Evolutionary conservation across 352 stramenopile species (phyloP), one percentile per base, ranked within the genome.

Genomic region (Phytophthora citricola): DNA sequence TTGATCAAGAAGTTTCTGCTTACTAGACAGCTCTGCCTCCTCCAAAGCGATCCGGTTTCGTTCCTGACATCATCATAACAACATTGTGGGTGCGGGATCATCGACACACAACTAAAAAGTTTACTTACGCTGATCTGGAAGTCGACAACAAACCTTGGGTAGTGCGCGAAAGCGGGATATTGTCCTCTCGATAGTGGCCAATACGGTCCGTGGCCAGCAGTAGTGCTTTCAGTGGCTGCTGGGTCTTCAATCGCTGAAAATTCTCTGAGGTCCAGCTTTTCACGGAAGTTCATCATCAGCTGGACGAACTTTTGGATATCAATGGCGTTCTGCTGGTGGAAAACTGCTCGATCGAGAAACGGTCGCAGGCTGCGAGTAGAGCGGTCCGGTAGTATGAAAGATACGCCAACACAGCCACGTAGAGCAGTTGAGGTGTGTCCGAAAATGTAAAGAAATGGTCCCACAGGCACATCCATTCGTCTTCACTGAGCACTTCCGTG

Each of bases 391-490:
- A 92, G 69, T 92, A 87, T n/a, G 63, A 73, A 9, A 93, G 46
- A 60, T 92, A 94, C 15, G 85, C 81, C 53, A 95, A 43, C 15
- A 93, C 85, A 31, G 79, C 88, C 4, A 87, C 74, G 46, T 77
- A 85, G 34, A 92, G 62, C 5, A 92, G 55, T 32, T 83, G 73
- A 17, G 93, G 85, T 6, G 84, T 83, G 15, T 95, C 71, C 6
- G 79, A 70, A 26, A 75, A 79, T 14, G 91, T 89, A 26, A 98
- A 80, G 1, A 98, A 47, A 58, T 96, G 75, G 51, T 98, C 93
- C 87, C 89, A 97, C 15, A 98, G 64, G 39, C 75, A 79, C 44
- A 97, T 76, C 92, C 92, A 98, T 57, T 97, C 87, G 40, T 91
- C 76, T 58, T 94, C 83, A 45, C 69, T 88, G 39, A 98, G 61